Conservation (phyloP, 345 rosid genomes). For the Bruguiera parviflora region DNA sequence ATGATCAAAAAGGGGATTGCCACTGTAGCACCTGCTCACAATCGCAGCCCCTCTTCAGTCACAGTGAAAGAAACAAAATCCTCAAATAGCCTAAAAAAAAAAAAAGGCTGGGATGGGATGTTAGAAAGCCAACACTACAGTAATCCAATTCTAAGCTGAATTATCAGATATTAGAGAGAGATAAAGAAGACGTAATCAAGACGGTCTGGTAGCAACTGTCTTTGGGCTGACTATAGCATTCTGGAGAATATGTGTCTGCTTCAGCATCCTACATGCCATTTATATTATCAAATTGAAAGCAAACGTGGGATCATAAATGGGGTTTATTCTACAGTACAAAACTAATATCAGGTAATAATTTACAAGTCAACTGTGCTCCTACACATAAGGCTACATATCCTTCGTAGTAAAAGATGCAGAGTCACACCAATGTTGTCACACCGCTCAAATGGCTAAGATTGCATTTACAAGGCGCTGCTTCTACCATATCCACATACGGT, state of each 20-base stretch:
- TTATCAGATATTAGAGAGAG: no score
- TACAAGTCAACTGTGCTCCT: constrained; percentile 45
- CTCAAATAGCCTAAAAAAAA: no score
- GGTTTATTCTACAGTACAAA: constrained; percentile 23
- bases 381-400: constrained; percentile 32
- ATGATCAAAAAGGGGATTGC: no score
- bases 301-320: constrained; percentile 14
- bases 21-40: no score
- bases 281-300: constrained; percentile 6
- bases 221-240: not conserved
- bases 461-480: not conserved
- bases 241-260: not conserved
- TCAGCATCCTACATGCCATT: constrained; percentile 13
- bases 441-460: constrained; percentile 17
- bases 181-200: no score
- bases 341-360: constrained; percentile 35
- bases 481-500: not conserved
- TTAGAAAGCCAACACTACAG: no score
- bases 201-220: not conserved
- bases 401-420: constrained; percentile 18
- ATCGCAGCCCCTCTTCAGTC: no score
- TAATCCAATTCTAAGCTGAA: no score
- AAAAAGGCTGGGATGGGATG: no score
- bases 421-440: not conserved
- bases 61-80: no score